Evolutionary conservation across 2,329 filamentous ascomycete species (phyloP).

Genomic region (Graphilbum fragrans): DNA sequence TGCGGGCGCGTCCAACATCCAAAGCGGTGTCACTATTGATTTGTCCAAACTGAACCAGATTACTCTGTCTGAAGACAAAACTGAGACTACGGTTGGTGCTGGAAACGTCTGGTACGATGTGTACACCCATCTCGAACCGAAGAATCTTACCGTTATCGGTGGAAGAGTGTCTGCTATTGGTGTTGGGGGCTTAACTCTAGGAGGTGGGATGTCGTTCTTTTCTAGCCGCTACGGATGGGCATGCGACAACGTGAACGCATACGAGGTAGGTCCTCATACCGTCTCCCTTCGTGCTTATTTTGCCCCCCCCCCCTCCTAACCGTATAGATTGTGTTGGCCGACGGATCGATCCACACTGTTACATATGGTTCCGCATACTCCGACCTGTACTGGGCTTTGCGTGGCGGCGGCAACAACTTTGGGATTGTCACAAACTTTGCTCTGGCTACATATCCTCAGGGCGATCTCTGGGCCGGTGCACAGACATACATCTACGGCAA

Average conservation of each 20-base stretch:
- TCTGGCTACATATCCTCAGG: constrained; percentile 26
- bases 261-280: constrained; percentile 33
- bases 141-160: constrained; percentile 28
- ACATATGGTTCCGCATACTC: constrained; percentile 15
- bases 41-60: constrained; percentile 26
- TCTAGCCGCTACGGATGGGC: constrained; percentile 37
- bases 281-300: neutral
- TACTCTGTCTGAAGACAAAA: constrained; percentile 16
- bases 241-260: constrained; percentile 34
- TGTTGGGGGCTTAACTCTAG: constrained; percentile 37
- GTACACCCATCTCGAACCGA: constrained; percentile 24
- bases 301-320: neutral
- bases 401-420: constrained; percentile 45
- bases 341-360: constrained; percentile 1
- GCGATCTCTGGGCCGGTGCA: constrained; percentile 28
- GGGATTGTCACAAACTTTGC: constrained; percentile 36
- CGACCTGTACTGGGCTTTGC: constrained; percentile 39
- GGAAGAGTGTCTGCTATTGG: constrained; percentile 33
- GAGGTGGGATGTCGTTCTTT: constrained; percentile 39
- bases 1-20: constrained; percentile 27
- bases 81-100: constrained; percentile 22
- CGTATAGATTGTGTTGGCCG: neutral
- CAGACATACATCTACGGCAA: constrained; percentile 20
- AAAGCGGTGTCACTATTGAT: constrained; percentile 28
- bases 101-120: constrained; percentile 32